These are phyloP conservation scores for Nakazawaea laoshanensis DNA, from an alignment of 805 yeast genomes.

Conservation along the genomic window DNA sequence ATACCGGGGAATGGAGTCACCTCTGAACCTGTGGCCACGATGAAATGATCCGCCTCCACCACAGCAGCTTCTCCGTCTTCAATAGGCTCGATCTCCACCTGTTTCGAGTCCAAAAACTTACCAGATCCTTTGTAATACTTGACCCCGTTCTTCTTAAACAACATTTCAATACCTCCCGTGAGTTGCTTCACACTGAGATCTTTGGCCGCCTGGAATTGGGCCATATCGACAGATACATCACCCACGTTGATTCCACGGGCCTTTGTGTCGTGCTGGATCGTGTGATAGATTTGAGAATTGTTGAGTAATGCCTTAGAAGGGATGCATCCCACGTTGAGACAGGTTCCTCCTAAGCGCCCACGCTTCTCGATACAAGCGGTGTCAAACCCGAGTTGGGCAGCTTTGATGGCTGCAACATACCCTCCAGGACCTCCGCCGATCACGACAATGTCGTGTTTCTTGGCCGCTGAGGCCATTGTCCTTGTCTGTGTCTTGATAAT, in stretches of 20 bases:
- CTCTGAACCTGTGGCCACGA: constrained; percentile 98
- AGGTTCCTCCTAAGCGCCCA: constrained; percentile 95
- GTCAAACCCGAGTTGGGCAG: constrained; percentile 91
- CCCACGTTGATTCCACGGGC: constrained; percentile 86
- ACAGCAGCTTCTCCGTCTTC: constrained; percentile 74
- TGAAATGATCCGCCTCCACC: constrained; percentile 77
- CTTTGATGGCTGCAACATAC: constrained; percentile 96
- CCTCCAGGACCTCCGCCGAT: constrained; percentile 99
- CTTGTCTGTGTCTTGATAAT: constrained; percentile 6
- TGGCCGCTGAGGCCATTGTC: constrained; percentile 20
- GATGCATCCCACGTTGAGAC: constrained; percentile 97
- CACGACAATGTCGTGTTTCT: constrained; percentile 83
- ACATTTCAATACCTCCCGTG: constrained; percentile 90
- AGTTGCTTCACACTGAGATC: constrained; percentile 82
- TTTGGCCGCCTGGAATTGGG: constrained; percentile 82
- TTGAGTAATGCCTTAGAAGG: constrained; percentile 94
- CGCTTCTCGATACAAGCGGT: constrained; percentile 97
- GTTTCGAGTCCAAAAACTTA: constrained; percentile 74
- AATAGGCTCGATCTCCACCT: constrained; percentile 71
- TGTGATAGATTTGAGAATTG: constrained; percentile 90
- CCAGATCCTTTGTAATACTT: constrained; percentile 93
- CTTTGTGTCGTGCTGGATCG: constrained; percentile 75
- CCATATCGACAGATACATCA: constrained; percentile 69
- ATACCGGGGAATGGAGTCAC: constrained; percentile 99
- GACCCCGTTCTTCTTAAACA: constrained; percentile 93